phyloP scores from a whole-genome alignment of 78 protist genomes.

The Dictyostelium brefeldianum region DNA sequence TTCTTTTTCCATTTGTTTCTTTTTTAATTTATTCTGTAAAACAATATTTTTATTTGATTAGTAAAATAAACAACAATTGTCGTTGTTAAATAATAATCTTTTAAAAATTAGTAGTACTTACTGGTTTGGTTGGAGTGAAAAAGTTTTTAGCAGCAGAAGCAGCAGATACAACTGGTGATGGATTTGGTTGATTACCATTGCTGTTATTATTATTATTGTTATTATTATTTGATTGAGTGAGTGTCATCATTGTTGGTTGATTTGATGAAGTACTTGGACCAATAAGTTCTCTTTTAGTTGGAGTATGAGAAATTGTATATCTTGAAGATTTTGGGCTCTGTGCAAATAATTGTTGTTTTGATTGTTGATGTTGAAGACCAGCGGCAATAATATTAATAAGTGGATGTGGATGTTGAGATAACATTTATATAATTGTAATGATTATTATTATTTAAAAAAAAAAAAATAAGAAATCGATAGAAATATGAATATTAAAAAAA shows the following conservation, averaged over 20 bases:
- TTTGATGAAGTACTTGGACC: neutral
- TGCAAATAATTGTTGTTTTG: slow-evolving; percentile 10
- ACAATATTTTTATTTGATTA: neutral
- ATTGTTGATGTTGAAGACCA: slow-evolving; percentile 49
- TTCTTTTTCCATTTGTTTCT: slow-evolving; percentile 72
- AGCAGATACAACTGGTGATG: slow-evolving; percentile 31
- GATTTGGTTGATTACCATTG: neutral
- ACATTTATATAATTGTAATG: neutral
- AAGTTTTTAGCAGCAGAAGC: slow-evolving; percentile 37
- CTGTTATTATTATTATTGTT: too few species aligned
- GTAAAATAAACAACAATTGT: too few species aligned
- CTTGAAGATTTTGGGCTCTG: slow-evolving; percentile 78
- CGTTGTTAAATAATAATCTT: neutral
- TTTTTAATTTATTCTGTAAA: slow-evolving; percentile 58
- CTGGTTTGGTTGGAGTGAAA: slow-evolving; percentile 55
- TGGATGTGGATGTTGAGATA: slow-evolving; percentile 64
- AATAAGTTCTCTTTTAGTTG: slow-evolving; percentile 39
- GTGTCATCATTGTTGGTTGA: slow-evolving; percentile 51
- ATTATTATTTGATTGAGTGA: neutral
- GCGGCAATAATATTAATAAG: slow-evolving; percentile 35
- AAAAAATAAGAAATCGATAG: too few species aligned
- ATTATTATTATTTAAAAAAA: too few species aligned
- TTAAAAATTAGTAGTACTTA: neutral
- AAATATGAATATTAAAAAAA: too few species aligned
- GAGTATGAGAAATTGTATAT: slow-evolving; percentile 67